Base-by-base conservation (phyloP, 371 early-diverging fungal species). In the Circinella umbellata region DNA sequence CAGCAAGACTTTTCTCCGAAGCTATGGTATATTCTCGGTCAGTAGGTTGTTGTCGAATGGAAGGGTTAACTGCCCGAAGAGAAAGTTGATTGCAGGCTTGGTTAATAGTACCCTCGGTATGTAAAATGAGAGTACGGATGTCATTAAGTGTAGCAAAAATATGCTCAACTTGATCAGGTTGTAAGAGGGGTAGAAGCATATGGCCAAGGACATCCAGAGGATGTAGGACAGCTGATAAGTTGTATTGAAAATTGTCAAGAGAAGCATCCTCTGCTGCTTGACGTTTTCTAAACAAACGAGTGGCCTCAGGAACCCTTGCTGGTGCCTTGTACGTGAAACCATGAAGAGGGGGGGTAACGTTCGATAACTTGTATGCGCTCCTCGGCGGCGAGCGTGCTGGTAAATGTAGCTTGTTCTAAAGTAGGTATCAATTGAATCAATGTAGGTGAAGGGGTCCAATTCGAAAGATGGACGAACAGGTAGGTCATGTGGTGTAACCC, bases 201-300 rank as follows among this genome's bases (percentile, higher is more conserved):
- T 76, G 64, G 6, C 46, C 49, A 0, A 72, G 61, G 0, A 70
- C 62, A 47, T 69, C 76, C 3, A 73, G 20, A 0, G 73, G 69
- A 4, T 67, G 63, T 5, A 69, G 36, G n/a, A 68, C 62, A 3
- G 64, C 76, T 0, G 71, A 67, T 1, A 61, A 9, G 0, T 57
- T n/a, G 49, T 76, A 73, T 54, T 72, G 73, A 1, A 70, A 20
- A 4, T 68, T 46, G 14, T 65, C 64, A 4, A 76, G 42, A 6
- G 49, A 35, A n/a, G 38, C 18, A 42, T 71, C 67, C 17, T 66
- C 66, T 6, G 39, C 37, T 18, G 20, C 5, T 20, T 66, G 66
- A 7, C 66, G 55, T 11, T 14, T 15, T 37, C 18, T 35, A 39
- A 64, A 64, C 3, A 20, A 20, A 4, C 34, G 9, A 7, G 8